These are phyloP conservation scores for Fusarium praegraminearum DNA, from an alignment of 2,329 filamentous ascomycete species.

Conservation along the genomic window DNA sequence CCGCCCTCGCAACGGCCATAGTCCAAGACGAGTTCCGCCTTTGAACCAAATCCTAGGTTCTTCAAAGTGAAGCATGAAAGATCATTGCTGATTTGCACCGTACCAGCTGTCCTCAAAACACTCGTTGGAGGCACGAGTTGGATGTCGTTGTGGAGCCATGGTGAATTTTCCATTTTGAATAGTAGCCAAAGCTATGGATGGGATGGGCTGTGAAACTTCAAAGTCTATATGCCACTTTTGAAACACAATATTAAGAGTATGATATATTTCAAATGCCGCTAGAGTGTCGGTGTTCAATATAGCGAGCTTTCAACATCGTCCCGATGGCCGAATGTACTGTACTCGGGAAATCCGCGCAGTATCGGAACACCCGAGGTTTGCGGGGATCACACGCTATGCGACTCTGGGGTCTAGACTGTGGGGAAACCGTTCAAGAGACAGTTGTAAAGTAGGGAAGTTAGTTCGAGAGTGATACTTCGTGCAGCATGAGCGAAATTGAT, in stretches of 20 bases:
- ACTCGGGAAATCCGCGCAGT: neutral
- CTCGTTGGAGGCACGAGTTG: neutral
- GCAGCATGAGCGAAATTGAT: neutral
- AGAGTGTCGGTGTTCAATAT: neutral
- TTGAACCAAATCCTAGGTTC: neutral
- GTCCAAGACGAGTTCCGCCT: neutral
- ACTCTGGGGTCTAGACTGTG: neutral
- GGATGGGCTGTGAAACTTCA: neutral
- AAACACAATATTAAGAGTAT: neutral
- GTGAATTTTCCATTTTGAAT: neutral
- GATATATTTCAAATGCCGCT: neutral
- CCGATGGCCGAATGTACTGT: neutral
- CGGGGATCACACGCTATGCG: neutral
- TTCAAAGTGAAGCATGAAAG: neutral
- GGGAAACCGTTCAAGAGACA: neutral
- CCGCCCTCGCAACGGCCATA: conserved; percentile 12
- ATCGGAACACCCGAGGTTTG: conserved; percentile 7
- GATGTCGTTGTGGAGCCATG: no score
- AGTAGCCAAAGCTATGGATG: neutral
- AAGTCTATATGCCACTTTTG: neutral
- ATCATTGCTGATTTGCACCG: neutral
- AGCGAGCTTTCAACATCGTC: neutral
- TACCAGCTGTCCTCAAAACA: neutral
- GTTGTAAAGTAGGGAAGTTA: no score
- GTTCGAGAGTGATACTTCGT: no score